phyloP scores from a whole-genome alignment of 129 eudicot genomes.

The Mikania micrantha region DNA sequence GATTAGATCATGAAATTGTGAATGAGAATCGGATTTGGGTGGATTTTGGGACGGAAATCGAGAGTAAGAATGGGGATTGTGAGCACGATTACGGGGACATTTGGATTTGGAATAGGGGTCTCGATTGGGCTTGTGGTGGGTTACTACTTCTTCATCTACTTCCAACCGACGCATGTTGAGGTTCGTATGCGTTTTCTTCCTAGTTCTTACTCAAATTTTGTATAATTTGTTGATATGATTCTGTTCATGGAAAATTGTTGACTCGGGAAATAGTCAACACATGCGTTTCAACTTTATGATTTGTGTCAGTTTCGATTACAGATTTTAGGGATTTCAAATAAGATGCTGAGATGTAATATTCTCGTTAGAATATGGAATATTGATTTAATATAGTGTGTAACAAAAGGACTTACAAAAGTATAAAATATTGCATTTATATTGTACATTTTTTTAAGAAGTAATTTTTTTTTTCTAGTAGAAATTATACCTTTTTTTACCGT shows the following conservation, averaged over 20 bases:
- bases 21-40: background rate
- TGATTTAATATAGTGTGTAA: background rate
- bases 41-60: background rate
- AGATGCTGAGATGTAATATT: background rate
- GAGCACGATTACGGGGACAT: conserved; percentile 23
- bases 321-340: background rate
- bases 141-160: conserved; percentile 31
- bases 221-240: background rate
- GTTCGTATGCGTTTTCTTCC: background rate
- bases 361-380: background rate
- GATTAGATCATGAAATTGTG: background rate
- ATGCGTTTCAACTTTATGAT: no score
- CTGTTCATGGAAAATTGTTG: conserved; percentile 10
- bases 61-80: conserved; percentile 22
- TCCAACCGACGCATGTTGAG: conserved; percentile 30
- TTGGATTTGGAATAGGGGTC: conserved; percentile 36
- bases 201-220: background rate
- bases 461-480: background rate
- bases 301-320: background rate
- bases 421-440: background rate
- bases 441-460: background rate
- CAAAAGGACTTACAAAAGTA: background rate
- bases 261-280: background rate
- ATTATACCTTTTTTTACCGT: background rate
- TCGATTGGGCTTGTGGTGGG: conserved; percentile 28